phyloP scores from a whole-genome alignment of 192 early-diverging fungal genomes.

The Piromyces finnis region DNA sequence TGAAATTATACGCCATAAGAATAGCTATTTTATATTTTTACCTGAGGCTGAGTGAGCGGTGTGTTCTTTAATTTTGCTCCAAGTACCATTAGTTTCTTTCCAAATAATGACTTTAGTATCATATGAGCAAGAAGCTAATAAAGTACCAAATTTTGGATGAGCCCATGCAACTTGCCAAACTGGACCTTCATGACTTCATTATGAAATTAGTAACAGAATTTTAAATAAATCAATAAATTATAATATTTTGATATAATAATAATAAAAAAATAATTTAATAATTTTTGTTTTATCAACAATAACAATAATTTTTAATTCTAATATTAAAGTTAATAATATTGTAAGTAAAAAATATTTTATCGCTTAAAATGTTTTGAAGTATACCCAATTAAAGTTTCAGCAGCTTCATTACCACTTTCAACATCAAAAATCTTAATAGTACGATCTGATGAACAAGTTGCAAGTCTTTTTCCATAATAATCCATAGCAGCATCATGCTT shows the following conservation, averaged over 20 bases:
- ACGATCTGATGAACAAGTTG: constrained; percentile 92
- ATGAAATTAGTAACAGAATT: too few relatives aligned
- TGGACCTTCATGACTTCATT: constrained; percentile 72
- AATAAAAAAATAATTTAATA: too few relatives aligned
- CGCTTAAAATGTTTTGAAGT: not conserved
- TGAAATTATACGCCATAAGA: too few relatives aligned
- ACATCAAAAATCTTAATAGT: constrained; percentile 87
- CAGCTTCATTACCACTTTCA: constrained; percentile 23
- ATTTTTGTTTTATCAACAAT: too few relatives aligned
- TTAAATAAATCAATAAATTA: too few relatives aligned
- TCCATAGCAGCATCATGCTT: constrained; percentile 66
- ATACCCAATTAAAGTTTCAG: not conserved
- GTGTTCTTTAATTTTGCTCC: constrained; percentile 73
- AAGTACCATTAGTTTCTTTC: constrained; percentile 72
- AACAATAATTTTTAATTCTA: too few relatives aligned
- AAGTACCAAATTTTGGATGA: constrained; percentile 91
- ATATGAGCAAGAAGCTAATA: constrained; percentile 91
- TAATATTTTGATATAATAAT: too few relatives aligned
- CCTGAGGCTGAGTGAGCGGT: constrained; percentile 75
- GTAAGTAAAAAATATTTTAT: too few relatives aligned
- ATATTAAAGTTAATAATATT: too few relatives aligned
- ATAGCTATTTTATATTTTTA: constrained; percentile 7
- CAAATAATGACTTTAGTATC: constrained; percentile 91
- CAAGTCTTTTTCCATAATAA: constrained; percentile 78
- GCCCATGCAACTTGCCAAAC: constrained; percentile 99